Conservation (phyloP, 2,329 filamentous ascomycete species). For the Pseudovirgaria hyperparasitica region DNA sequence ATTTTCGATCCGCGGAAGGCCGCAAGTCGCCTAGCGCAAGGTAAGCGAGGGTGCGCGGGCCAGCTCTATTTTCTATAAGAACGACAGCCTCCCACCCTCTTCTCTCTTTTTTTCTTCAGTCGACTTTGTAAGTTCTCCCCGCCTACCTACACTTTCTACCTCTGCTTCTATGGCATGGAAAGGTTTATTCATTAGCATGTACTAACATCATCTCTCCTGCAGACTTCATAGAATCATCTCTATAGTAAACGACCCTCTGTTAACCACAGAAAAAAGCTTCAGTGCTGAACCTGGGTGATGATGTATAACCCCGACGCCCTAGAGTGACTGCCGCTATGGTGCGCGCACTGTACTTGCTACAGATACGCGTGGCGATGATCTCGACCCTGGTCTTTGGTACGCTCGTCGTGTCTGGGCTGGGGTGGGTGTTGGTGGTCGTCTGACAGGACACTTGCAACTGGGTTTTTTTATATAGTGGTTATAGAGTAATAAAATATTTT, state of each 20-base stretch:
- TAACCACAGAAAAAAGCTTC: conserved; percentile 86
- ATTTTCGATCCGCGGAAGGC: no score
- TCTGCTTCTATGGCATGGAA: neutral
- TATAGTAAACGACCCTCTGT: conserved; percentile 93
- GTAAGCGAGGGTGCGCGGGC: no score
- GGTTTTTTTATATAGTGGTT: conserved; percentile 20
- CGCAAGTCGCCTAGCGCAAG: no score
- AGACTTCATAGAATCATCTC: conserved; percentile 69
- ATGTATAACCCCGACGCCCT: conserved; percentile 68
- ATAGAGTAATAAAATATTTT: no score
- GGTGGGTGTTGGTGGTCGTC: conserved; percentile 75
- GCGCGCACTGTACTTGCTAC: conserved; percentile 50
- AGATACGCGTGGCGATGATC: conserved; percentile 94
- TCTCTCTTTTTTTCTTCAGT: conserved; percentile 5
- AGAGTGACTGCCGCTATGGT: conserved; percentile 87
- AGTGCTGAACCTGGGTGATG: conserved; percentile 89
- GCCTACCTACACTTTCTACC: conserved; percentile 1
- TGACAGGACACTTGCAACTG: conserved; percentile 50
- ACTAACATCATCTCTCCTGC: conserved; percentile 13
- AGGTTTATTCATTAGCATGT: no score
- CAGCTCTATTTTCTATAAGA: conserved; percentile 9
- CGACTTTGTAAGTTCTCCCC: conserved; percentile 5
- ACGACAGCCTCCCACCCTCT: conserved; percentile 1
- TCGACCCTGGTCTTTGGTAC: conserved; percentile 62
- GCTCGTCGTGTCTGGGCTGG: conserved; percentile 63